Evolutionary conservation across 257 asterid species (phyloP), one percentile per base, ranked within the genome.

Genomic region (Galeopsis tetrahit): DNA sequence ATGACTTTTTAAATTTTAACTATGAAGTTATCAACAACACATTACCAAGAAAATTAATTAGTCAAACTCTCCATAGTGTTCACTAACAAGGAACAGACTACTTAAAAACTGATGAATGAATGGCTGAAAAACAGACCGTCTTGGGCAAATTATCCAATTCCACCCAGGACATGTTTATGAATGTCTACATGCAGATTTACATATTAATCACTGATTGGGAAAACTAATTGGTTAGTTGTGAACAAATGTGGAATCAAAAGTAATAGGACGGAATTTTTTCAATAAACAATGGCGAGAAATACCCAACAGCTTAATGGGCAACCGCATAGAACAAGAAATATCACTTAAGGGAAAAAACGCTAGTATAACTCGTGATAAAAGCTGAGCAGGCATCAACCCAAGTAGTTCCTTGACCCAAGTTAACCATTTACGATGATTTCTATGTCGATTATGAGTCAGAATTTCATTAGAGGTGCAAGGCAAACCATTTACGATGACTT

Each of bases 261-360:
- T 48, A 48, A 48, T 13, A 40, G 28, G 67, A 58, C 1, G 55
- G 43, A 10, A 6, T 21, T 70, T 65, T 72, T 51, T 60, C 40
- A 59, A 38, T 48, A 62, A 52, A 63, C 71, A 39, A 35, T 51
- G 74, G 35, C 9, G 10, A 62, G 55, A 55, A 48, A 72, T 10
- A 62, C 63, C 51, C 52, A 61, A 35, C 38, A 35, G 53, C 49
- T 33, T 49, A 49, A 49, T 63, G 42, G 55, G 49, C 42, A 38
- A 33, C 33, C 39, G 33, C 10, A 63, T 49, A 1, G 61, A 63
- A 51, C 49, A 53, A 57, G 17, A 42, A 57, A 46, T 21, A 56
- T 33, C 40, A 8, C 4, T 53, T 36, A 66, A 44, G 35, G 17
- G 7, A 46, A 39, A 15, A 17, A 10, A 7, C 8, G 32, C 39